Evolutionary conservation across 345 rosid species (phyloP), one percentile per base, ranked within the genome.

Genomic region (Acer negundo): DNA sequence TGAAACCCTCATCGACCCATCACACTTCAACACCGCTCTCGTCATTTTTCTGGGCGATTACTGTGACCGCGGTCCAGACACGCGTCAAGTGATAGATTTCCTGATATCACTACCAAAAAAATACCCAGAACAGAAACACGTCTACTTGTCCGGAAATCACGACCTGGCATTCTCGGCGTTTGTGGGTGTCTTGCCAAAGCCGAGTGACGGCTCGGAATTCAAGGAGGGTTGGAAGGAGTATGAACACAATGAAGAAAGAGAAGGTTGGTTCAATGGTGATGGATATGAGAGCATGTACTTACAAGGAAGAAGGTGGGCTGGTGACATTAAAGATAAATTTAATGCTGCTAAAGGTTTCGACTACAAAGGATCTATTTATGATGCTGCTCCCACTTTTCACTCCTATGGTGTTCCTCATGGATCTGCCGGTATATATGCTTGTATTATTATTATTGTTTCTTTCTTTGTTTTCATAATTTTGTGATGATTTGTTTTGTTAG

Each of bases 11-110:
- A 35, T 92, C 80, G 75, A 74, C 72, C 86, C 82, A 22, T 72
- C 72, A 24, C 84, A 81, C 11, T 94, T 94, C 87, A 70, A 59
- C 71, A 66, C 94, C 53, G 90, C 98, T 72, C 85, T 86, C 61
- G 77, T 93, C 73, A 90, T 94, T 73, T 94, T 94, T 85, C 84
- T 94, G 62, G 98, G 98, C 42, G 98, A 94, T 75, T 92, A 92
- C 84, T 94, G 98, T 74, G 98, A 94, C 73, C 91, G 97, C 6
- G 98, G 97, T 67, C 92, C 94, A 11, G 82, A 88, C 31, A 89
- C 94, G 16, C 88, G 76, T 47, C 70, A 78, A 75, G 97, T 91
- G 78, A 76, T 94, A 8, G 90, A 94, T 69, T 91, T 92, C 80
- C 81, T 92, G 58, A 68, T 86, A 78, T 82, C 86, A 11, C 67